phyloP scores from a whole-genome alignment of 345 rosid species.

The Geranium rotundifolium region DNA sequence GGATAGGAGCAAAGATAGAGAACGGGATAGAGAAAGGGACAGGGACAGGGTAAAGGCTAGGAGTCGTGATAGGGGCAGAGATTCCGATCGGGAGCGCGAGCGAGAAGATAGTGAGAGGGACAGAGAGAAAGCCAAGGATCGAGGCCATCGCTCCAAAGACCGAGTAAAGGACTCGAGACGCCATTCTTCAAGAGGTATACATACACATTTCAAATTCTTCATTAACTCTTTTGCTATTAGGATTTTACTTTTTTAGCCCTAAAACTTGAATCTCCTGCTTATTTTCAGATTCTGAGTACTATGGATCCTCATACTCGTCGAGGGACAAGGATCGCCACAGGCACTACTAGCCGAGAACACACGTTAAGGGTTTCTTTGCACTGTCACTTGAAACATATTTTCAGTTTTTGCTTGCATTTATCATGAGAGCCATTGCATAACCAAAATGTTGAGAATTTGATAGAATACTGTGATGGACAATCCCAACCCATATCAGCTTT shows the following conservation, averaged over 20 bases:
- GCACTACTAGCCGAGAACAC: slow-evolving; percentile 17
- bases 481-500: not conserved
- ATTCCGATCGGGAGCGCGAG: slow-evolving; percentile 67
- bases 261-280: not conserved
- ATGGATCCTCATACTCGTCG: slow-evolving; percentile 42
- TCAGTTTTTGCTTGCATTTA: not conserved
- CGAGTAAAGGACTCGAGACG: slow-evolving; percentile 64
- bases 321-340: slow-evolving; percentile 60
- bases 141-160: slow-evolving; percentile 57
- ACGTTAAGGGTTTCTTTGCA: not conserved
- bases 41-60: slow-evolving; percentile 41
- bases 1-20: slow-evolving; percentile 64
- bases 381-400: not conserved
- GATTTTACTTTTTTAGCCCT: not conserved
- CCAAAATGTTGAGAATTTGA: no score
- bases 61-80: slow-evolving; percentile 66
- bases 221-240: not conserved
- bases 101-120: slow-evolving; percentile 50
- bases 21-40: slow-evolving; percentile 48
- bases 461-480: no score
- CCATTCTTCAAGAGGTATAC: slow-evolving; percentile 58
- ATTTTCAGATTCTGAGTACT: slow-evolving; percentile 43
- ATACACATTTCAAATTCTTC: not conserved
- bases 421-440: not conserved
- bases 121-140: slow-evolving; percentile 57